Percentiles rank a stretch among this genome's conserved stretches.
Conservation (phyloP, 768 basidiomycete genomes). For the Leccinum barrowsii region DNA sequence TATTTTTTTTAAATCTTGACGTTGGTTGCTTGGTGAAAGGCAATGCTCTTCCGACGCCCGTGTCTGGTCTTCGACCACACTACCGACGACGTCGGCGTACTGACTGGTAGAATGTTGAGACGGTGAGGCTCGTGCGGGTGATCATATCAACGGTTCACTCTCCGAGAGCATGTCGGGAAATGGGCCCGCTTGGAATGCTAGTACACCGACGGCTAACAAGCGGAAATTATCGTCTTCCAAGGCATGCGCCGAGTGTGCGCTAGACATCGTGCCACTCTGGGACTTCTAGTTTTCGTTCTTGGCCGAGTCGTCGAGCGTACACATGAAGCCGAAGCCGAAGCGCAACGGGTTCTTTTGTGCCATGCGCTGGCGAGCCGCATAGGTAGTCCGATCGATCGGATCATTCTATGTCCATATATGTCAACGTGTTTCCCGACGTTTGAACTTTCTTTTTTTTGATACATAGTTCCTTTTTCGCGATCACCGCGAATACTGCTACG, state of each 20-base stretch:
- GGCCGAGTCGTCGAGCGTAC: background rate
- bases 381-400: constrained; percentile 7
- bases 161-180: background rate
- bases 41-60: background rate
- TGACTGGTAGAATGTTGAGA: background rate
- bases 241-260: background rate
- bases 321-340: background rate
- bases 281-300: background rate
- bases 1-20: background rate
- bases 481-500: background rate
- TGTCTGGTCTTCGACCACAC: background rate
- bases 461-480: background rate
- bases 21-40: background rate
- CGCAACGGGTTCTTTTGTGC: background rate
- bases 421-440: background rate
- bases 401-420: background rate
- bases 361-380: background rate
- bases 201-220: background rate
- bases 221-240: constrained; percentile 9
- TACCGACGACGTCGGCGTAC: background rate
- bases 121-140: constrained; percentile 1
- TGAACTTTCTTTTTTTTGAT: background rate
- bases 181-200: background rate
- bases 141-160: background rate
- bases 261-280: background rate